phyloP scores from a whole-genome alignment of 176 grass and related monocot genomes.

The Secale cereale region DNA sequence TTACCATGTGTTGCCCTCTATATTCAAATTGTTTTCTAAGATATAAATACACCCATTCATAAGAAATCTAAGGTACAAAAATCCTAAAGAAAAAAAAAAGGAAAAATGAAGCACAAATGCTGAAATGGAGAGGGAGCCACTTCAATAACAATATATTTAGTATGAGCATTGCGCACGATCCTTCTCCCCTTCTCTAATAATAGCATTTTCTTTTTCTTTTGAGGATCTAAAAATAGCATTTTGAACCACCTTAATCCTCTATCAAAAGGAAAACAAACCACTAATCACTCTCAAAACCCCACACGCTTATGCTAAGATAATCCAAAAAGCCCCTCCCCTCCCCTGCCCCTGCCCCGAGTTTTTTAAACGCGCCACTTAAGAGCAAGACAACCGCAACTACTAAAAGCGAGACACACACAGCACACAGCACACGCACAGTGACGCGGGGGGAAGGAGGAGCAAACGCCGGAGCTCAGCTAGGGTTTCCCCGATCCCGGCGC shows the following conservation, averaged over 20 bases:
- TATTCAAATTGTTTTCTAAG: too few relatives aligned
- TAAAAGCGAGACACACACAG: not conserved
- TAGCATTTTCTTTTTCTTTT: too few relatives aligned
- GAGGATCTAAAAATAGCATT: not conserved
- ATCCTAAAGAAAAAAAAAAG: too few relatives aligned
- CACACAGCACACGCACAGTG: slow-evolving; percentile 11
- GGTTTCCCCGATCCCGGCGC: slow-evolving; percentile 56
- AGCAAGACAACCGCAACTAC: slow-evolving; percentile 35
- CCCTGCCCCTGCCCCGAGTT: not conserved
- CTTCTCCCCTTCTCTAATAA: too few relatives aligned
- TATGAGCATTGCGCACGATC: too few relatives aligned
- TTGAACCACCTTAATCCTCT: not conserved
- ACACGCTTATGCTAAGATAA: slow-evolving; percentile 8
- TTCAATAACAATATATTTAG: too few relatives aligned
- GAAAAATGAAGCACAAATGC: too few relatives aligned
- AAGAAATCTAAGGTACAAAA: too few relatives aligned
- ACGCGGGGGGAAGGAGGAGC: slow-evolving; percentile 4
- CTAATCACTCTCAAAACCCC: not conserved
- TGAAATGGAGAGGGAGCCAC: too few relatives aligned
- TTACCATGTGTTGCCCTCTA: too few relatives aligned
- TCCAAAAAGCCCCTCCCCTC: not conserved
- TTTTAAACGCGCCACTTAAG: slow-evolving; percentile 27
- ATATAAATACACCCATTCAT: too few relatives aligned
- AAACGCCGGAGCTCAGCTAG: slow-evolving; percentile 37
- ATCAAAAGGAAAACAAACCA: not conserved